Conservation (phyloP, 306 rosid species). For the Medicago lupulina region DNA sequence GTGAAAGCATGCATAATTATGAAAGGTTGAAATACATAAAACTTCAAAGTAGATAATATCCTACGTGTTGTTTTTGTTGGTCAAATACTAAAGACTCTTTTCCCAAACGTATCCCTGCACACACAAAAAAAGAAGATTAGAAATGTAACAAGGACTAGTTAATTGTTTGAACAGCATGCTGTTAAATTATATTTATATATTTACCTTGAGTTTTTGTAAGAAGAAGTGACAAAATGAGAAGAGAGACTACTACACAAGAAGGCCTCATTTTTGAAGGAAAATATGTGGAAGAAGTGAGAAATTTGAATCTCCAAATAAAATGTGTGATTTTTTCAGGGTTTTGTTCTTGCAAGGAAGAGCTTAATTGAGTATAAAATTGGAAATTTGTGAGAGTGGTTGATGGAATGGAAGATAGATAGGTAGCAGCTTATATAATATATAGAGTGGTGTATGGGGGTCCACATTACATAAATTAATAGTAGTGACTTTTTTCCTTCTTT, state of each 20-base stretch:
- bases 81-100: constrained; percentile 47
- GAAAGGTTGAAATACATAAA: too few species aligned
- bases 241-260: constrained; percentile 51
- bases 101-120: constrained; percentile 73
- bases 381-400: constrained; percentile 47
- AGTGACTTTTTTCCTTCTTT: constrained; percentile 41
- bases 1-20: too few species aligned
- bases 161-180: neutral
- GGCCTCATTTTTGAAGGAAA: constrained; percentile 61
- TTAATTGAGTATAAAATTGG: constrained; percentile 32
- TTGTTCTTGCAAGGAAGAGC: constrained; percentile 36
- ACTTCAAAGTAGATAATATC: constrained; percentile 6
- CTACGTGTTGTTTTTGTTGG: constrained; percentile 53
- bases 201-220: constrained; percentile 69
- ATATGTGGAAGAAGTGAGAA: constrained; percentile 18
- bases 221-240: constrained; percentile 63
- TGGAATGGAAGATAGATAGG: constrained; percentile 42
- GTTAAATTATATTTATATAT: constrained; percentile 3
- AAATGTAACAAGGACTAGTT: constrained; percentile 15
- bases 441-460: constrained; percentile 52
- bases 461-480: constrained; percentile 44
- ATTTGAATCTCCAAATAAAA: constrained; percentile 25
- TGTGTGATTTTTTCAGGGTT: constrained; percentile 33
- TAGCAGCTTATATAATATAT: constrained; percentile 42
- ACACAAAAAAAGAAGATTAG: constrained; percentile 10